Evolutionary conservation across 352 stramenopile genomes (phyloP).

Genomic region (Paralagenidium karlingii): DNA sequence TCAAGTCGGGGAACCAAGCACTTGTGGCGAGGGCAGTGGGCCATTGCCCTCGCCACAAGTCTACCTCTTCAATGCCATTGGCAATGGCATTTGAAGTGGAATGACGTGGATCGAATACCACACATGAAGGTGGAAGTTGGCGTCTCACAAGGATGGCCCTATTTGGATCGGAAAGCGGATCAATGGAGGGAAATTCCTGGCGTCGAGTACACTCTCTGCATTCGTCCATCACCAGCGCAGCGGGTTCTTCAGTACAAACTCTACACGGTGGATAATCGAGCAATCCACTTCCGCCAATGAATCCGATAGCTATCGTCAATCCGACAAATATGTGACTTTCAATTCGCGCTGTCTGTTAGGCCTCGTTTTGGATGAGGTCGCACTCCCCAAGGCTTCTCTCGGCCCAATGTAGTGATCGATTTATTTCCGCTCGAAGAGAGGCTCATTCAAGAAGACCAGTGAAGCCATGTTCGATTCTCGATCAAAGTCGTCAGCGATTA

Average conservation of each 20-base stretch:
- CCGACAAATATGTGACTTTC: not conserved
- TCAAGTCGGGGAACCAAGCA: constrained; percentile 6
- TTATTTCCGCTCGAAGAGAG: too few relatives aligned
- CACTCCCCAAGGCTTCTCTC: not conserved
- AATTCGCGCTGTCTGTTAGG: constrained; percentile 6
- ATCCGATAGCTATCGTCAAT: not conserved
- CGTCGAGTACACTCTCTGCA: constrained; percentile 9
- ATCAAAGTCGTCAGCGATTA: too few relatives aligned
- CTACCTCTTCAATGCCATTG: too few relatives aligned
- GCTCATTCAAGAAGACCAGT: too few relatives aligned
- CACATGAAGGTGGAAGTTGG: constrained; percentile 14
- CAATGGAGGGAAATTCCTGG: constrained; percentile 10
- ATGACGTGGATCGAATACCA: constrained; percentile 8
- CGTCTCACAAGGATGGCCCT: constrained; percentile 4
- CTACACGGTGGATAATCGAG: constrained; percentile 1
- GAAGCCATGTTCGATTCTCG: too few relatives aligned
- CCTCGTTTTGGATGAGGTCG: not conserved
- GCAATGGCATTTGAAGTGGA: too few relatives aligned
- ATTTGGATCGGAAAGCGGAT: constrained; percentile 7
- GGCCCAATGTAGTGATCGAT: too few relatives aligned
- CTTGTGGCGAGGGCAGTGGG: too few relatives aligned
- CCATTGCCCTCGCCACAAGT: too few relatives aligned
- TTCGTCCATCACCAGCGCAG: constrained; percentile 2
- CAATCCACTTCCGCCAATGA: not conserved
- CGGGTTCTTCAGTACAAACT: constrained; percentile 5